A percentile compares a stretch with the other conserved stretches of the same genome.
Conservation (phyloP, 108 stramenopile genomes). For the Cyclotella kingstonii region DNA sequence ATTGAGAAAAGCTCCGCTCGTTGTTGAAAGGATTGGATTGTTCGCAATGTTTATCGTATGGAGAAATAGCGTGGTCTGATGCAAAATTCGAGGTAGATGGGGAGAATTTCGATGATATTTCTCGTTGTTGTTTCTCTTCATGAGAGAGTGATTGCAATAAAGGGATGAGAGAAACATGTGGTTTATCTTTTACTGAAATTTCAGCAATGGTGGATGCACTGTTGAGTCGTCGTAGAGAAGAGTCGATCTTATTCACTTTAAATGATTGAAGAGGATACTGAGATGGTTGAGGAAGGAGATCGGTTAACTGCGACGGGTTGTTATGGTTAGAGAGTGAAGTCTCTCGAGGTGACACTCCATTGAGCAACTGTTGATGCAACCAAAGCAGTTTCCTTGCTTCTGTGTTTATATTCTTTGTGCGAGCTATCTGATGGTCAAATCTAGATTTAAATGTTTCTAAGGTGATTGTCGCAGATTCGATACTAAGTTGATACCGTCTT, state of each 20-base stretch:
- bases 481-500: conserved; percentile 14
- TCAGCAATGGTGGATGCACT: too few species aligned
- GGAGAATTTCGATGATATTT: background rate
- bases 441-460: conserved; percentile 3
- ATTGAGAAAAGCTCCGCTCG: background rate
- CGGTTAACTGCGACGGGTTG: too few species aligned
- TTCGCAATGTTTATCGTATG: too few species aligned
- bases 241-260: too few species aligned
- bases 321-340: background rate
- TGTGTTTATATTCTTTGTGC: background rate
- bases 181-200: too few species aligned
- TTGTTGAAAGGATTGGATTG: background rate
- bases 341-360: conserved; percentile 8
- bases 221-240: too few species aligned
- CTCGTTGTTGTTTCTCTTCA: too few species aligned
- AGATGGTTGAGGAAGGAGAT: too few species aligned
- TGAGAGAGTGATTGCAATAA: too few species aligned
- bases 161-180: too few species aligned
- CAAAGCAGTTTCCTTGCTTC: conserved; percentile 30
- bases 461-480: conserved; percentile 9
- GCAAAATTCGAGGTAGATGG: too few species aligned
- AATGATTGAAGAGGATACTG: too few species aligned
- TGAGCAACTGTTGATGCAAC: conserved; percentile 33
- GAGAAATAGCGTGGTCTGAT: background rate
- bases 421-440: background rate